phyloP scores from a whole-genome alignment of 768 basidiomycete genomes.

The Podaxis pistillaris region DNA sequence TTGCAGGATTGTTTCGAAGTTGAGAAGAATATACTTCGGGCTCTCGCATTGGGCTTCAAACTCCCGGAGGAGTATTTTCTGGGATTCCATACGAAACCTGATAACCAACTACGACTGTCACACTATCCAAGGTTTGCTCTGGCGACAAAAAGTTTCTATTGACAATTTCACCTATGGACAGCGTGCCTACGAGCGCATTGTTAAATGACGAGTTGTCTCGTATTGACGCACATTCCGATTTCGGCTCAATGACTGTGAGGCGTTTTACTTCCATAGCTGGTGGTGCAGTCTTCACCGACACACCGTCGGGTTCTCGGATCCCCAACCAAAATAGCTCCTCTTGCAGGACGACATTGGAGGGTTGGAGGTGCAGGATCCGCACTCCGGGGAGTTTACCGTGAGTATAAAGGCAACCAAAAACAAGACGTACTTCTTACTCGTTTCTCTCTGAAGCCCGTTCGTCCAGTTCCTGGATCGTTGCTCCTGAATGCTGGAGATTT shows the following conservation, averaged over 20 bases:
- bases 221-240: slow-evolving; percentile 55
- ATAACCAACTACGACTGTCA: slow-evolving; percentile 57
- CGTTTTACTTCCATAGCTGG: background rate
- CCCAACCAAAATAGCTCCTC: slow-evolving; percentile 31
- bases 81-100: slow-evolving; percentile 37
- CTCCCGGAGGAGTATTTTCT: slow-evolving; percentile 45
- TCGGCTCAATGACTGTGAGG: slow-evolving; percentile 48
- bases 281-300: background rate
- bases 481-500: slow-evolving; percentile 54
- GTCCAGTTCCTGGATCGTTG: slow-evolving; percentile 43
- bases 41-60: slow-evolving; percentile 46
- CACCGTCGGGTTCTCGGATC: background rate
- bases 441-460: slow-evolving; percentile 29
- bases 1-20: slow-evolving; percentile 39
- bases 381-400: slow-evolving; percentile 41
- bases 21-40: slow-evolving; percentile 42
- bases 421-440: background rate
- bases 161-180: slow-evolving; percentile 10
- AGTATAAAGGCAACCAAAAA: background rate
- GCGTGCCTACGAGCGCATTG: slow-evolving; percentile 32
- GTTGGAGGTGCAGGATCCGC: slow-evolving; percentile 58
- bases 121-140: slow-evolving; percentile 47
- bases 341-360: slow-evolving; percentile 63
- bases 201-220: slow-evolving; percentile 36
- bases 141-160: background rate